Base-by-base conservation (phyloP, 768 basidiomycete genomes). In the Lyophyllum atratum region DNA sequence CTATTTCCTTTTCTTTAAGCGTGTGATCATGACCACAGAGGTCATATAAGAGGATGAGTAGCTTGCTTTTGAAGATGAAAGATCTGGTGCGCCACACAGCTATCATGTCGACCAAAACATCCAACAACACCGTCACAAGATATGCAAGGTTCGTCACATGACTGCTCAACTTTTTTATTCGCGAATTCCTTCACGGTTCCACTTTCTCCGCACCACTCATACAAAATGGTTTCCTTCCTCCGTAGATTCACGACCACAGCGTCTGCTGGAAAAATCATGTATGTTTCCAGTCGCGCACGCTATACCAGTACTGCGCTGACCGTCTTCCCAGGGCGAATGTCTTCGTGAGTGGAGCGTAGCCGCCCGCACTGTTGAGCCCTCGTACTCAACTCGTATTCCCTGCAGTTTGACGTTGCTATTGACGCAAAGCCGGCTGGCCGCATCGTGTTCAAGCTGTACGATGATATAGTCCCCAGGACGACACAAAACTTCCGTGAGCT, bases 391-490 rank as follows among this genome's bases (percentile, higher is more conserved):
- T 8, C 10, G 9, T 40, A 21, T 49, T 21, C 22, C 42, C 12
- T 11, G 17, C 57, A 89, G 88, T 89, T 90, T 60, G 83, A 89
- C 53, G 66, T 90, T 56, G 72, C 78, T 1, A 87, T 94, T 69
- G 79, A 84, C 70, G 71, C 72, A 15, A 67, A 79, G 46, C 82
- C 85, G 3, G 75, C 82, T 0, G 91, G 90, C 22, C 85, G 89
- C 44, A 84, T 95, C 62, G 80, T 87, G 25, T 92, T 95, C 83
- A 85, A 89, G 72, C 82, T 95, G 42, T 93, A 82, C 73, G 91
- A 94, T 72, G 83, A 87, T 54, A 78, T 82, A 17, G 91, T 92
- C n/a, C 94, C 94, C 52, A 84, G 81, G 72, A 95, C 93, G 11
- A 71, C 89, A 2, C 74, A 72, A 49, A 93, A 94, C 78, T 95